phyloP scores from a whole-genome alignment of 1,284 basidiomycete genomes.

The Irpex rosettiformis region DNA sequence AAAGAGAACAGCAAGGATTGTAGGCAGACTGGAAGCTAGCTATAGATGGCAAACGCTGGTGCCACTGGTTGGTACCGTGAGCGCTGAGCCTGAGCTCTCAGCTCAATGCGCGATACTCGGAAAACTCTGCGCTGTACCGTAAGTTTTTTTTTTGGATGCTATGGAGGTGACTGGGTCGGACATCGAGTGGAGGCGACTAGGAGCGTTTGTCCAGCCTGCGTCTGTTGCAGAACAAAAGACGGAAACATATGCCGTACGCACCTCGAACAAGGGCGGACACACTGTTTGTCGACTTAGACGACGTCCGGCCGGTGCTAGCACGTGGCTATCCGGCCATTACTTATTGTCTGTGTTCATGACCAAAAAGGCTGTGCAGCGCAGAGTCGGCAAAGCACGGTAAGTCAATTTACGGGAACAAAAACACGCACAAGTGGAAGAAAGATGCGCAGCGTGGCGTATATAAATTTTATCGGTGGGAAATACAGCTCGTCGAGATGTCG shows the following conservation, averaged over 20 bases:
- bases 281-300: background rate
- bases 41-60: background rate
- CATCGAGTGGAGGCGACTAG: background rate
- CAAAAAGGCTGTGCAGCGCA: background rate
- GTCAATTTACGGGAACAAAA: background rate
- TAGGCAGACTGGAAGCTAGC: background rate
- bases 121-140: background rate
- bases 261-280: background rate
- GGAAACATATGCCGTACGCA: background rate
- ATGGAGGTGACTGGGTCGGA: background rate
- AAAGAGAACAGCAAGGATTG: background rate
- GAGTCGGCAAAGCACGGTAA: background rate
- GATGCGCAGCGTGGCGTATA: background rate
- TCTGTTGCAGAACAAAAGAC: too few species aligned
- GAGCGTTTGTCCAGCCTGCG: background rate
- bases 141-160: background rate
- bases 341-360: background rate
- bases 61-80: background rate
- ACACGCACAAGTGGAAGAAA: background rate
- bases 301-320: background rate
- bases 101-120: background rate
- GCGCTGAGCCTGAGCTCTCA: too few species aligned
- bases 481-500: background rate
- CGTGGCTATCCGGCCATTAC: background rate
- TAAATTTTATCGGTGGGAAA: background rate